phyloP scores from a whole-genome alignment of 306 rosid species.

The Clitoria ternatea region DNA sequence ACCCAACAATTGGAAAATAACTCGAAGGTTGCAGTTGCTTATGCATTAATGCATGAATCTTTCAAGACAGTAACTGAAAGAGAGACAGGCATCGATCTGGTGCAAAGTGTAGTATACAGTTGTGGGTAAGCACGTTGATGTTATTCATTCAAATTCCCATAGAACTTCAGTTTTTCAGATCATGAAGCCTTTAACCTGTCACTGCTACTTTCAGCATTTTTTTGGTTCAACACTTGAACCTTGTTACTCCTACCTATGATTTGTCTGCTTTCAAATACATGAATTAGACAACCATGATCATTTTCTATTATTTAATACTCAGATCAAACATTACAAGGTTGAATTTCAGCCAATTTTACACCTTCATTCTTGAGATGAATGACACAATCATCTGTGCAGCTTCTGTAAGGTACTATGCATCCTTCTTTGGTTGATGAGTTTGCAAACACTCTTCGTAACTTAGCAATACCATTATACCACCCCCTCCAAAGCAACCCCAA shows the following conservation, averaged over 20 bases:
- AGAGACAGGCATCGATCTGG: slow-evolving; percentile 15
- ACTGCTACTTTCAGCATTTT: background rate
- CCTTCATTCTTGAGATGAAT: slow-evolving; percentile 37
- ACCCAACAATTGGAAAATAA: slow-evolving; percentile 20
- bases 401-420: slow-evolving; percentile 34
- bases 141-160: background rate
- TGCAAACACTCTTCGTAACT: background rate
- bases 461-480: background rate
- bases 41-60: slow-evolving; percentile 21
- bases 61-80: slow-evolving; percentile 24
- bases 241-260: background rate
- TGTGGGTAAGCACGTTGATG: slow-evolving; percentile 18
- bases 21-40: slow-evolving; percentile 28
- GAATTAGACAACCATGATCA: background rate
- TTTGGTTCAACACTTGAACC: background rate
- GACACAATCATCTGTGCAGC: slow-evolving; percentile 39
- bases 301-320: background rate
- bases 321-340: slow-evolving; percentile 36
- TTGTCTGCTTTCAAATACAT: background rate
- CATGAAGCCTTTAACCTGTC: background rate
- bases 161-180: background rate
- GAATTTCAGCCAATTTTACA: slow-evolving; percentile 32
- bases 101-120: slow-evolving; percentile 25
- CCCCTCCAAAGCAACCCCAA: background rate
- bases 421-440: background rate